phyloP scores from a whole-genome alignment of 129 eudicot genomes.

The Erigeron canadensis region DNA sequence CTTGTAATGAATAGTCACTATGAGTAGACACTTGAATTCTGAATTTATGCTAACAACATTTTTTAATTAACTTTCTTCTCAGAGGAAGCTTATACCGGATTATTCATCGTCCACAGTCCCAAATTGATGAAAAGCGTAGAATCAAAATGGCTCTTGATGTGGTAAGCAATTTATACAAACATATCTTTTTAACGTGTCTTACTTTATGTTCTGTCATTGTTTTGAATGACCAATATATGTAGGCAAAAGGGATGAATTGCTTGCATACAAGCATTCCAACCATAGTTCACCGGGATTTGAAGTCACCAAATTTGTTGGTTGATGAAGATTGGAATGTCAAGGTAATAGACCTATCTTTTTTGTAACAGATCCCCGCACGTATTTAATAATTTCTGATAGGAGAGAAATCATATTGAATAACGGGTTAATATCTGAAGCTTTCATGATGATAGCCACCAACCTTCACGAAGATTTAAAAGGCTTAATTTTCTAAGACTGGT shows the following conservation, averaged over 20 bases:
- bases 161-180: constrained; percentile 45
- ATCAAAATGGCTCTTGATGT: constrained; percentile 99
- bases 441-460: not conserved
- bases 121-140: constrained; percentile 91
- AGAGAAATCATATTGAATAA: constrained; percentile 14
- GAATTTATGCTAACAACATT: constrained; percentile 9
- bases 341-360: constrained; percentile 37
- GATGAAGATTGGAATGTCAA: constrained; percentile 99
- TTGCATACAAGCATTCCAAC: constrained; percentile 95
- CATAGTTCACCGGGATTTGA: constrained; percentile 97
- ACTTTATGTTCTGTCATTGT: constrained; percentile 18
- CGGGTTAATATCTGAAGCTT: not conserved
- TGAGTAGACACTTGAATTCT: constrained; percentile 16
- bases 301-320: constrained; percentile 96
- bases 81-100: constrained; percentile 98
- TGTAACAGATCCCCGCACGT: not conserved
- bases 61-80: constrained; percentile 13
- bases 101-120: constrained; percentile 96
- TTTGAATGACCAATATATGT: constrained; percentile 26
- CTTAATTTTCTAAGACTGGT: not conserved
- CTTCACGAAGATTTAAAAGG: not conserved
- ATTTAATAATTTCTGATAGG: not conserved
- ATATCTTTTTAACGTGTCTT: not conserved
- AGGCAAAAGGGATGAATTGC: constrained; percentile 99
- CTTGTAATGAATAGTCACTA: constrained; percentile 11